phyloP scores from a whole-genome alignment of 2,329 filamentous ascomycete species.

The Neoscytalidium dimidiatum region DNA sequence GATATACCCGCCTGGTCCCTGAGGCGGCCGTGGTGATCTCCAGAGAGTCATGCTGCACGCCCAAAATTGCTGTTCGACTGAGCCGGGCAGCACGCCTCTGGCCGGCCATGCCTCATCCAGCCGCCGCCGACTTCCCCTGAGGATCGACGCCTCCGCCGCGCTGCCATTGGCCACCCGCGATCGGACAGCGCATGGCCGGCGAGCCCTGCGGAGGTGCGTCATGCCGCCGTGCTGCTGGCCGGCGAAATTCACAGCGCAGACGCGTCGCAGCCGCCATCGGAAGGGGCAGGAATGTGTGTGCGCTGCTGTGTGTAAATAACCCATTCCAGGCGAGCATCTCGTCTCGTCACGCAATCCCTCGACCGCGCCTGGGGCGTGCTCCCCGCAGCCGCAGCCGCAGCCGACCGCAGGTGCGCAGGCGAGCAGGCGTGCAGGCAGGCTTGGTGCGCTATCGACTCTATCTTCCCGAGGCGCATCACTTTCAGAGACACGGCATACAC shows the following conservation, averaged over 20 bases:
- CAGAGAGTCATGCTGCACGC: slow-evolving; percentile 1
- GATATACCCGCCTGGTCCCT: slow-evolving; percentile 14
- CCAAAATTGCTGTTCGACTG: slow-evolving; percentile 5
- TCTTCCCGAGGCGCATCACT: background rate
- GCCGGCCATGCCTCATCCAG: slow-evolving; percentile 1
- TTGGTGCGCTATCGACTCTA: slow-evolving; percentile 11
- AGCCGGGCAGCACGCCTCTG: background rate
- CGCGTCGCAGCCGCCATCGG: background rate
- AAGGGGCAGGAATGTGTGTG: slow-evolving; percentile 8
- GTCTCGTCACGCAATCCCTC: background rate
- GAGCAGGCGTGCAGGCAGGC: no score
- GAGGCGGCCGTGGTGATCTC: slow-evolving; percentile 14
- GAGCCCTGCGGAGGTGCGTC: slow-evolving; percentile 12
- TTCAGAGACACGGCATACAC: background rate
- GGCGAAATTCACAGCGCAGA: background rate
- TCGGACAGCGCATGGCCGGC: slow-evolving; percentile 9
- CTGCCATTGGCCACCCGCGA: slow-evolving; percentile 4
- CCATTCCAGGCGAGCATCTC: slow-evolving; percentile 7
- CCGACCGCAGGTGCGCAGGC: no score
- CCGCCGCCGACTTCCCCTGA: slow-evolving; percentile 9
- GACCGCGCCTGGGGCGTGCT: background rate
- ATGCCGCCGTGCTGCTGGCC: background rate
- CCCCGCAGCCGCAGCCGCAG: slow-evolving; percentile 2
- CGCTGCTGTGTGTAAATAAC: background rate
- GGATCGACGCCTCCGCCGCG: slow-evolving; percentile 4